phyloP scores from a whole-genome alignment of 2,329 filamentous ascomycete genomes.

The Botrytis sinoallii region DNA sequence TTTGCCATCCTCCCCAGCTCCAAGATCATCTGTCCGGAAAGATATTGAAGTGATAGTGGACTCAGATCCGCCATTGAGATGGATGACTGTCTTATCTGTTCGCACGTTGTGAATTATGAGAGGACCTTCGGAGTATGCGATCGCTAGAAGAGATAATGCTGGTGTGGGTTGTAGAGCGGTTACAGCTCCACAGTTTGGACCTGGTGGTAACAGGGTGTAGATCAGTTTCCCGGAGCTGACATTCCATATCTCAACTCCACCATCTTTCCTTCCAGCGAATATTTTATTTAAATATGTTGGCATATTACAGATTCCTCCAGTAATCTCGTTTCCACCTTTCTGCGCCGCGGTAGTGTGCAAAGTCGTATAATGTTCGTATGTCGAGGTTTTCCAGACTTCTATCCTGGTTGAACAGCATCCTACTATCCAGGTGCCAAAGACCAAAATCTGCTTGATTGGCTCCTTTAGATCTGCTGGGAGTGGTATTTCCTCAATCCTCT shows the following conservation, averaged over 20 bases:
- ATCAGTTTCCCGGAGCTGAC: conserved; percentile 87
- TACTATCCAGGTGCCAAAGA: conserved; percentile 90
- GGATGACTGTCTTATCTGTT: conserved; percentile 69
- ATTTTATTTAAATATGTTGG: conserved; percentile 96
- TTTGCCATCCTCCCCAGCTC: conserved; percentile 82
- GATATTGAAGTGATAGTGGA: conserved; percentile 75
- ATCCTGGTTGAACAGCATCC: conserved; percentile 72
- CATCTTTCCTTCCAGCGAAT: conserved; percentile 82
- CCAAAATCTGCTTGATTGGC: conserved; percentile 71
- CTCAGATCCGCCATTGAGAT: conserved; percentile 64
- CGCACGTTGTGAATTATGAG: conserved; percentile 80
- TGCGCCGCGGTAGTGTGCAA: conserved; percentile 56
- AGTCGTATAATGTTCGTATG: conserved; percentile 86
- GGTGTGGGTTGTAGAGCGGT: conserved; percentile 83
- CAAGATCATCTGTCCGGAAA: conserved; percentile 85
- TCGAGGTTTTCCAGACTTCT: conserved; percentile 84
- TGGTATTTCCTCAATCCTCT: conserved; percentile 73
- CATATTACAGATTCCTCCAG: conserved; percentile 79
- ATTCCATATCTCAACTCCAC: conserved; percentile 96
- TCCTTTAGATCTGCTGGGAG: conserved; percentile 63
- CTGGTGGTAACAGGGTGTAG: conserved; percentile 80
- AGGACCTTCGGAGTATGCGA: conserved; percentile 78
- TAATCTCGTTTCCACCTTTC: conserved; percentile 64
- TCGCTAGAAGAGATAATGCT: conserved; percentile 78
- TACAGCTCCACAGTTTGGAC: conserved; percentile 71